Conservation (phyloP, 2,329 filamentous ascomycete species). For the Lachnellula subtilissima region DNA sequence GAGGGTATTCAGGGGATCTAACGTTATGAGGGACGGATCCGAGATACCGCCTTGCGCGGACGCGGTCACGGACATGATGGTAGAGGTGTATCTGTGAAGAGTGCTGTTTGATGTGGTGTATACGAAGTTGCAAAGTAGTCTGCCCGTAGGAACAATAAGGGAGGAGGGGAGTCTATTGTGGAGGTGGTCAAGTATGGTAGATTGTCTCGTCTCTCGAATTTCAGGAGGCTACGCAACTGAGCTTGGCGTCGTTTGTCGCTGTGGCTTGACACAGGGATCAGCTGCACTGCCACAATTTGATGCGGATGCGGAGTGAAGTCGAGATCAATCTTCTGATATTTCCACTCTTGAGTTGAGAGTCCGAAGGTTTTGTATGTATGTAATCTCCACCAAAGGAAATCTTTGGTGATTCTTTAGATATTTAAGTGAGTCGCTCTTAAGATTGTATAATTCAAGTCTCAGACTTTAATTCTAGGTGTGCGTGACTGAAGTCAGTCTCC, state of each 20-base stretch:
- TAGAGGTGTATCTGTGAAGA: slow-evolving; percentile 3
- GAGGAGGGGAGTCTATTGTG: background rate
- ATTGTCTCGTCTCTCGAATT: slow-evolving; percentile 9
- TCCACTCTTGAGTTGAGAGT: background rate
- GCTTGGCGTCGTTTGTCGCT: background rate
- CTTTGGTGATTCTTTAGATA: background rate
- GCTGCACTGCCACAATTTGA: slow-evolving; percentile 12
- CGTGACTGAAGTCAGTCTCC: slow-evolving; percentile 1
- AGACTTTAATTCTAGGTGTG: background rate
- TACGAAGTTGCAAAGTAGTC: slow-evolving; percentile 3
- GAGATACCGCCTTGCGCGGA: slow-evolving; percentile 52
- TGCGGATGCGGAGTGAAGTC: background rate
- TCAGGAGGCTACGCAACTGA: slow-evolving; percentile 16
- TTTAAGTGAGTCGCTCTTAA: background rate
- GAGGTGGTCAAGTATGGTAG: slow-evolving; percentile 2
- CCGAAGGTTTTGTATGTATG: background rate
- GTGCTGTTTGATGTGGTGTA: slow-evolving; percentile 1
- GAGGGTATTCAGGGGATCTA: slow-evolving; percentile 28
- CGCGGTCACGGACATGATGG: slow-evolving; percentile 28
- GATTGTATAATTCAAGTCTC: background rate
- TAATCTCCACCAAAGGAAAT: too few species aligned
- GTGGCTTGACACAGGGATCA: background rate
- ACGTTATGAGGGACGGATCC: slow-evolving; percentile 64
- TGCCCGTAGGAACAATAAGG: background rate
- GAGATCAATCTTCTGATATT: background rate